These are phyloP conservation scores for Omphalotus olearius DNA, from an alignment of 1,284 basidiomycete species.

Conservation along the genomic window DNA sequence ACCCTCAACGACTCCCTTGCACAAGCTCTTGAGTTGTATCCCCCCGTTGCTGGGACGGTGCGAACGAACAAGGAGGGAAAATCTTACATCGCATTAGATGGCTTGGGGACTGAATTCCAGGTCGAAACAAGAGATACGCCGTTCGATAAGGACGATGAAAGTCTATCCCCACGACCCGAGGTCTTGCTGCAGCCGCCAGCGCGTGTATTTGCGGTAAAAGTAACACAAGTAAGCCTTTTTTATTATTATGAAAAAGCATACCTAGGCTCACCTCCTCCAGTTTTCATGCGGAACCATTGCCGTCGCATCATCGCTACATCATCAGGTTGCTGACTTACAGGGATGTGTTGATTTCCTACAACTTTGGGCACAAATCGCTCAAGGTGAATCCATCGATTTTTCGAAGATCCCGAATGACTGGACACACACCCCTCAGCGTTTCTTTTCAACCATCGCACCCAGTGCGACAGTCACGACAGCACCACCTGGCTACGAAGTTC, in stretches of 20 bases:
- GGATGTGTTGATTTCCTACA: slow-evolving; percentile 9
- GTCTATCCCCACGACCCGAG: too few relatives aligned
- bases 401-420: neutral
- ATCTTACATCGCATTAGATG: slow-evolving; percentile 2
- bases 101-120: slow-evolving; percentile 1
- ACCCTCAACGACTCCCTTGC: neutral
- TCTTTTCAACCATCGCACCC: neutral
- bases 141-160: neutral
- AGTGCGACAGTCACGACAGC: neutral
- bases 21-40: slow-evolving; percentile 10
- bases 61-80: neutral
- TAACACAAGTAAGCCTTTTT: slow-evolving; percentile 1
- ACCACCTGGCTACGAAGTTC: neutral
- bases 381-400: slow-evolving; percentile 1
- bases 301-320: slow-evolving; percentile 4
- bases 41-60: slow-evolving; percentile 5
- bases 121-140: neutral
- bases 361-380: slow-evolving; percentile 5
- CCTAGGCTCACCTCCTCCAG: neutral
- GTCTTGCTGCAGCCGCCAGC: too few relatives aligned
- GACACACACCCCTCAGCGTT: neutral
- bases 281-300: slow-evolving; percentile 12
- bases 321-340: slow-evolving; percentile 7
- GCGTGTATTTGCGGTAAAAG: neutral
- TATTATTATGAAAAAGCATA: too few relatives aligned